Base-by-base conservation (phyloP, 2,329 filamentous ascomycete species). In the Phialocephala subalpina region DNA sequence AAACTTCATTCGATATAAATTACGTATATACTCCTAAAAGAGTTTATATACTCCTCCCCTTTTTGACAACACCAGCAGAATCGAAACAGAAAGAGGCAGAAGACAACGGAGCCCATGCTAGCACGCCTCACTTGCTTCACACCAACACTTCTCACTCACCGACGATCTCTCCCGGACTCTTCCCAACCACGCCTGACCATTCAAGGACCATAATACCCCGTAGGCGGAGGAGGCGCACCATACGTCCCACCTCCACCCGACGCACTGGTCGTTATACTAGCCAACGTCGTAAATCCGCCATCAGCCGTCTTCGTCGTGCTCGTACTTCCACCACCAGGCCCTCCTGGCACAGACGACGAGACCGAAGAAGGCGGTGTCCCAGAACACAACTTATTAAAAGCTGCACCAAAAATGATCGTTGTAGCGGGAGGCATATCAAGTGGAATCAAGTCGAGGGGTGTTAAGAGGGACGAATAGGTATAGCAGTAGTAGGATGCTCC, bases 1-100 rank as follows among this genome's bases (percentile, higher is more conserved):
- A 49, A 22, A 11, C 6, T n/a, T n/a, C n/a, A 40, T 12, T 11
- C 2, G 36, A 49, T 49, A 7, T 49, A 45, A 3, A n/a, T n/a
- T n/a, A n/a, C n/a, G 40, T 49, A 49, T 49, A 49, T 49, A 49
- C 45, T 25, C 45, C 45, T 49, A 49, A 49, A 49, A 49, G 45
- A 49, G 45, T 25, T 22, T 49, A 22, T 12, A 22, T 12, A 22
- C 45, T n/a, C n/a, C n/a, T n/a, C 7, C 7, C n/a, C n/a, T 9
- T 9, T 9, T 9, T 33, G 29, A 33, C 29, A 33, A 33, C 29
- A 33, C 9, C 9, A 4, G 29, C 29, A 33, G 29, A 33, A 33
- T 33, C 29, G 29, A 33, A 33, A 9, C 9, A 4, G 29, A 9
- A 33, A 33, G n/a, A n/a, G n/a, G n/a, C n/a, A n/a, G n/a, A n/a